Conservation (phyloP, 2,329 filamentous ascomycete genomes). For the Trichophyton simii region DNA sequence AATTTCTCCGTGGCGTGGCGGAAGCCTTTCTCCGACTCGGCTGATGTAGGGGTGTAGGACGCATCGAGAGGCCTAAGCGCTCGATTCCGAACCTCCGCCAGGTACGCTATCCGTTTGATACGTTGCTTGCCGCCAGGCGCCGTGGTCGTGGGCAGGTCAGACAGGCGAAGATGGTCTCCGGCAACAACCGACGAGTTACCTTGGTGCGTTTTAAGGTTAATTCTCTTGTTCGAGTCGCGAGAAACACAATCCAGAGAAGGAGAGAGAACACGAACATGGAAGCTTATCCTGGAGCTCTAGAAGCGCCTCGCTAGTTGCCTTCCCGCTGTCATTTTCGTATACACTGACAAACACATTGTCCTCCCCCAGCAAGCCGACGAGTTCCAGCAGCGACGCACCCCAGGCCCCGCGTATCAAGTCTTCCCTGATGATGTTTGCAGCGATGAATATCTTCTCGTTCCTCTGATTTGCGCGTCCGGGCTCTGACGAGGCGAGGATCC, state of each 20-base stretch:
- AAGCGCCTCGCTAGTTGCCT: slow-evolving; percentile 5
- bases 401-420: slow-evolving; percentile 8
- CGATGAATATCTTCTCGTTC: slow-evolving; percentile 10
- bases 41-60: neutral
- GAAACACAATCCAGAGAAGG: too few species aligned
- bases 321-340: slow-evolving; percentile 12
- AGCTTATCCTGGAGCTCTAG: slow-evolving; percentile 7
- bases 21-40: slow-evolving; percentile 2
- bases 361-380: slow-evolving; percentile 8
- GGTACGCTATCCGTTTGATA: slow-evolving; percentile 9
- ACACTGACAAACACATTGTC: slow-evolving; percentile 11
- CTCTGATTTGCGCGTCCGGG: slow-evolving; percentile 8
- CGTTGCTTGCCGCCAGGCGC: slow-evolving; percentile 6
- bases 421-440: slow-evolving; percentile 10
- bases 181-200: slow-evolving; percentile 11
- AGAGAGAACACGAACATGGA: slow-evolving; percentile 6
- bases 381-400: slow-evolving; percentile 7
- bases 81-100: slow-evolving; percentile 11
- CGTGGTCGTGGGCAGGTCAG: slow-evolving; percentile 4
- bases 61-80: slow-evolving; percentile 9
- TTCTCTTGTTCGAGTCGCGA: neutral
- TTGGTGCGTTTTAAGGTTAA: neutral
- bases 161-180: slow-evolving; percentile 9
- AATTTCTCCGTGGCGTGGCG: slow-evolving; percentile 2
- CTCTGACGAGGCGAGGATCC: neutral